Percentiles rank a stretch among this genome's conserved stretches.
Conservation (phyloP, 108 stramenopile genomes). For the Nitzschia sp. region DNA sequence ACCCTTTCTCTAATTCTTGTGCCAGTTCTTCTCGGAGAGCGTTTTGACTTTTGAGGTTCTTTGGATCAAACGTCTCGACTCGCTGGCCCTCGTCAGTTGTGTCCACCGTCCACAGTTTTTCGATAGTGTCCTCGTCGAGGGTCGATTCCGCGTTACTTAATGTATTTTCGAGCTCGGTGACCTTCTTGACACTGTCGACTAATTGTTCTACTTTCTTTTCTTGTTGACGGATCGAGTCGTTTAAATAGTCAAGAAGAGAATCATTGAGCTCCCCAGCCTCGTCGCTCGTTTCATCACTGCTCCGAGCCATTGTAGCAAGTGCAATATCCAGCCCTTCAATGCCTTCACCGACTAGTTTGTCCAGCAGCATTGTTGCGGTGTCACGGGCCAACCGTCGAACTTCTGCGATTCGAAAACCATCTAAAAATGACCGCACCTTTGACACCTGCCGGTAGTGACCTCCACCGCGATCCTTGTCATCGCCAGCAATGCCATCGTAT, state of each 20-base stretch:
- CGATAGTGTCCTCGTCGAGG: slow-evolving; percentile 27
- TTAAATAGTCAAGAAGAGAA: slow-evolving; percentile 75
- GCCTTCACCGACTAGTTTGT: slow-evolving; percentile 74
- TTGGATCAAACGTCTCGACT: slow-evolving; percentile 82
- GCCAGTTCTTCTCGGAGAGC: slow-evolving; percentile 58
- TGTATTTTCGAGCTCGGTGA: slow-evolving; percentile 14
- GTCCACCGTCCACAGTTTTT: slow-evolving; percentile 69
- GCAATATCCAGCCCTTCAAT: slow-evolving; percentile 73
- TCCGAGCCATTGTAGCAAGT: slow-evolving; percentile 73
- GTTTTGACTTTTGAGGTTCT: slow-evolving; percentile 53
- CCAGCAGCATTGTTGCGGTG: slow-evolving; percentile 74
- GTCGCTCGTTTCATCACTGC: slow-evolving; percentile 56
- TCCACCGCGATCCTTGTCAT: slow-evolving; percentile 71
- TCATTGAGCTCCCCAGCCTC: slow-evolving; percentile 73
- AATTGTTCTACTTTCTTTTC: slow-evolving; percentile 66
- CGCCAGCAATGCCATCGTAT: slow-evolving; percentile 79
- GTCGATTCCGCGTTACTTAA: neutral
- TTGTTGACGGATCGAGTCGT: slow-evolving; percentile 81
- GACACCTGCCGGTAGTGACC: slow-evolving; percentile 82
- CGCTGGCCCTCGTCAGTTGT: slow-evolving; percentile 65
- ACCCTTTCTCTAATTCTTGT: slow-evolving; percentile 24
- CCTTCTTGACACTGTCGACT: slow-evolving; percentile 15
- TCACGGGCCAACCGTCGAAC: slow-evolving; percentile 74
- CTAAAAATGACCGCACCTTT: slow-evolving; percentile 78
- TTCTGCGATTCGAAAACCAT: slow-evolving; percentile 81